Conservation (phyloP, 495 filamentous ascomycete genomes). For the Aspergillus nidulans region DNA sequence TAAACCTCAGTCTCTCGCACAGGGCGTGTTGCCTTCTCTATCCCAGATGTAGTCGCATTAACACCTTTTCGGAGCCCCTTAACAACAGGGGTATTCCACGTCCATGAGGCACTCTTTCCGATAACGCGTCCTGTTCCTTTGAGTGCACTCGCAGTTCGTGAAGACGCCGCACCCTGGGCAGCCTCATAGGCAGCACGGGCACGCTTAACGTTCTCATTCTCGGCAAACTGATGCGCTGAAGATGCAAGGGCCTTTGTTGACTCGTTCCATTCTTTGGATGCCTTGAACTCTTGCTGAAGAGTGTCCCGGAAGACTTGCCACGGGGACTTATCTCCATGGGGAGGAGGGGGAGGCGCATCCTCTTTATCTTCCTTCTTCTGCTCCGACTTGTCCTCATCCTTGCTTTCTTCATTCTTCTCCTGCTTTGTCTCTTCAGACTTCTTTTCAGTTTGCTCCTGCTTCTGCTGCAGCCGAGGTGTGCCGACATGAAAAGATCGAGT, state of each 20-base stretch:
- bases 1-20: slow-evolving; percentile 91
- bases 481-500: slow-evolving; percentile 41
- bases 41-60: slow-evolving; percentile 72
- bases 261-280: slow-evolving; percentile 98
- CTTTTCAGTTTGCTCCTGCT: slow-evolving; percentile 43
- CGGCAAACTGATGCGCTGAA: slow-evolving; percentile 83
- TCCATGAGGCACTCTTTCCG: slow-evolving; percentile 88
- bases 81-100: slow-evolving; percentile 91
- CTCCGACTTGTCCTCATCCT: slow-evolving; percentile 22
- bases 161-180: slow-evolving; percentile 70
- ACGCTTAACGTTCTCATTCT: slow-evolving; percentile 84
- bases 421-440: slow-evolving; percentile 43
- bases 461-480: slow-evolving; percentile 34
- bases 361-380: slow-evolving; percentile 62
- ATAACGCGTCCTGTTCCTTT: slow-evolving; percentile 81
- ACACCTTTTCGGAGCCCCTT: slow-evolving; percentile 88
- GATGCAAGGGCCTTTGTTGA: slow-evolving; percentile 90
- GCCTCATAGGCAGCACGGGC: slow-evolving; percentile 81
- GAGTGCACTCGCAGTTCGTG: slow-evolving; percentile 69
- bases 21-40: slow-evolving; percentile 91
- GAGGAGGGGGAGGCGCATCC: slow-evolving; percentile 72
- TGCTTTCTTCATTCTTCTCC: slow-evolving; percentile 36
- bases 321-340: slow-evolving; percentile 94
- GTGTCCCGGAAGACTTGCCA: slow-evolving; percentile 99
- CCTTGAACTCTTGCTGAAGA: slow-evolving; percentile 85